Base-by-base conservation (phyloP, 2,329 filamentous ascomycete genomes). In the Ophiocordyceps camponoti-rufipedis region DNA sequence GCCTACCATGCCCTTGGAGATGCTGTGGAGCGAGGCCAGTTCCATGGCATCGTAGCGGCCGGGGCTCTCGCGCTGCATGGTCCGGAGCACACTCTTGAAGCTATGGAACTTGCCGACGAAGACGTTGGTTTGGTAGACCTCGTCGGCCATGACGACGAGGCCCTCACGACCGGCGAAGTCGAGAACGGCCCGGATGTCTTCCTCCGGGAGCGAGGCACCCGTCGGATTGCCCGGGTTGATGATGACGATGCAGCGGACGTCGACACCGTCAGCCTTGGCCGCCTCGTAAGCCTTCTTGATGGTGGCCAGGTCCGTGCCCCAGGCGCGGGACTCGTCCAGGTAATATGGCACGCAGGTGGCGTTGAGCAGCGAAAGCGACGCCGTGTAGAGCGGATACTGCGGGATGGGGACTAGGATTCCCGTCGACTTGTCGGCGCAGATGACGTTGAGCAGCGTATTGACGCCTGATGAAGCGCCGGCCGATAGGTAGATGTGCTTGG, bases 141-240 rank as follows among this genome's bases (percentile, higher is more conserved):
- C 91, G 58, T 98, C 91, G 45, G 91, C 91, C 56, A 98, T 76
- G 52, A 96, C 71, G 46, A 96, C 87, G 28, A 98, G 74, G 54
- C 81, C 78, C 70, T 95, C 78, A 62, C 88, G 72, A 28, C 79
- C 80, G 38, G 91, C 89, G 51, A 95, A 82, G 51, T 91, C 78
- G 53, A 96, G 74, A n/a, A 96, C 85, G 44, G 74, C 72, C 56
- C 81, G 78, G 62, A 98, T 80, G 57, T 95, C 86, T 18, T 78
- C 72, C 52, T 82, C 74, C 33, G 80, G 70, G 16, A 98, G 75
- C 45, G 82, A 91, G 44, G 87, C 86, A 53, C 91, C 91, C 2
- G 91, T 98, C 4, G 91, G 91, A 68, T 98, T 98, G 48, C 91
- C 91, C 0, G 91, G 91, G 73, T 98, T 98, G 71, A 98, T 98